These are phyloP conservation scores for Inga laurina DNA, from an alignment of 306 rosid genomes.

Conservation along the genomic window DNA sequence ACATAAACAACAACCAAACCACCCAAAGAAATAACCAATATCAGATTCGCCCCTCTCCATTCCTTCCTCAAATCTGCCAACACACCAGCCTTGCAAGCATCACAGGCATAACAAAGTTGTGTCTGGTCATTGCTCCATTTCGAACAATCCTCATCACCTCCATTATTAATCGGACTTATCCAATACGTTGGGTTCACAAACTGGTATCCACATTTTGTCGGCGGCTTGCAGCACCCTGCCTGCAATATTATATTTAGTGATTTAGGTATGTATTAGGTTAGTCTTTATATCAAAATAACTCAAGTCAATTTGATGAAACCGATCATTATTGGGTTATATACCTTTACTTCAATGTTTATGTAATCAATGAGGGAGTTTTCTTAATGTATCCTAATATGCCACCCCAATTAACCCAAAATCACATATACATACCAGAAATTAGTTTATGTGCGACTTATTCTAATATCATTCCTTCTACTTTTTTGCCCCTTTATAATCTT, in stretches of 20 bases:
- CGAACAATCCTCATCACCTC: constrained; percentile 68
- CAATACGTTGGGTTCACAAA: constrained; percentile 92
- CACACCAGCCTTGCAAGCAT: constrained; percentile 89
- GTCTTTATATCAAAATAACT: too few species aligned
- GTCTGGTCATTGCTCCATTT: constrained; percentile 84
- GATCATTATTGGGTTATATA: too few species aligned
- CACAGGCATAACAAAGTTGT: constrained; percentile 74
- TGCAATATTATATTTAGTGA: constrained; percentile 12
- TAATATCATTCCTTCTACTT: too few species aligned
- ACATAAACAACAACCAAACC: constrained; percentile 55
- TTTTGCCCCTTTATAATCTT: too few species aligned
- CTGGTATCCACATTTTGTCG: constrained; percentile 80
- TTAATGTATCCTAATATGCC: too few species aligned
- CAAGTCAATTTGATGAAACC: too few species aligned
- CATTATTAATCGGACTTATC: constrained; percentile 77
- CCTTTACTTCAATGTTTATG: too few species aligned
- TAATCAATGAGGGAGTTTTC: too few species aligned
- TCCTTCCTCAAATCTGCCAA: constrained; percentile 64
- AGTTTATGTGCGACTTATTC: too few species aligned
- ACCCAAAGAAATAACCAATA: constrained; percentile 52
- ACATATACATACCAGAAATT: not conserved
- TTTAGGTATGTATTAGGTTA: too few species aligned
- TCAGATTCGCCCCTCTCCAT: constrained; percentile 66
- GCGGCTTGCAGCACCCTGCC: constrained; percentile 97
- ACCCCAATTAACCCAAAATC: constrained; percentile 13